phyloP scores from a whole-genome alignment of 1,284 basidiomycete species.

The Pholiota adiposa region DNA sequence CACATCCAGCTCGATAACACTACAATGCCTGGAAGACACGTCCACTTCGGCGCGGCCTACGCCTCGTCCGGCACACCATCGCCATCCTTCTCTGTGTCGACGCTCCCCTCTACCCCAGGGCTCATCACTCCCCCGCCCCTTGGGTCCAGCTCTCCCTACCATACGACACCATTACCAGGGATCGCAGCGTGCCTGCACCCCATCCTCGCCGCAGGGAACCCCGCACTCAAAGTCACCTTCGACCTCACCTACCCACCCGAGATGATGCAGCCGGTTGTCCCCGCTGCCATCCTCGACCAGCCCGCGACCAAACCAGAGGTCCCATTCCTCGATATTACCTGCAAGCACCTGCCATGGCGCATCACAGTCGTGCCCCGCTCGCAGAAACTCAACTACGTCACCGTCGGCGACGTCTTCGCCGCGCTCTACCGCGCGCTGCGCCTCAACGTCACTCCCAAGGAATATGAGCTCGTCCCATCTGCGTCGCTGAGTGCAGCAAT shows the following conservation, averaged over 20 bases:
- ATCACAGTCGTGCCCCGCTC: slow-evolving; percentile 30
- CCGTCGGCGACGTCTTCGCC: slow-evolving; percentile 37
- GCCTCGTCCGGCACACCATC: slow-evolving; percentile 7
- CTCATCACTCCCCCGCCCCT: slow-evolving; percentile 8
- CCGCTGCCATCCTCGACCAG: slow-evolving; percentile 30
- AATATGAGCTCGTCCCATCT: slow-evolving; percentile 31
- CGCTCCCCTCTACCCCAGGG: slow-evolving; percentile 6
- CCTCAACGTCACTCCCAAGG: slow-evolving; percentile 28
- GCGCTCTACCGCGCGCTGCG: slow-evolving; percentile 36
- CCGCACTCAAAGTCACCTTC: slow-evolving; percentile 23
- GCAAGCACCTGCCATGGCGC: slow-evolving; percentile 33
- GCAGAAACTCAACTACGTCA: slow-evolving; percentile 27
- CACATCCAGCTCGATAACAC: not conserved
- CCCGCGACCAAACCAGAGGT: slow-evolving; percentile 38
- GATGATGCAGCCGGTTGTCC: slow-evolving; percentile 20
- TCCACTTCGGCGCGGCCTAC: slow-evolving; percentile 7
- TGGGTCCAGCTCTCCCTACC: slow-evolving; percentile 14
- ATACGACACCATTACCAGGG: slow-evolving; percentile 7
- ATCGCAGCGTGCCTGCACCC: slow-evolving; percentile 15
- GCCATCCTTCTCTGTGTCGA: slow-evolving; percentile 12
- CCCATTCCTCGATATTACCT: slow-evolving; percentile 30
- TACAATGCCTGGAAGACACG: slow-evolving; percentile 13
- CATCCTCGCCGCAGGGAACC: slow-evolving; percentile 18
- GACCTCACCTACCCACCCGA: slow-evolving; percentile 28
- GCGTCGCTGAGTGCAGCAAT: slow-evolving; percentile 25